Base-by-base conservation (phyloP, 2,329 filamentous ascomycete genomes). In the Sclerotinia subarctica region DNA sequence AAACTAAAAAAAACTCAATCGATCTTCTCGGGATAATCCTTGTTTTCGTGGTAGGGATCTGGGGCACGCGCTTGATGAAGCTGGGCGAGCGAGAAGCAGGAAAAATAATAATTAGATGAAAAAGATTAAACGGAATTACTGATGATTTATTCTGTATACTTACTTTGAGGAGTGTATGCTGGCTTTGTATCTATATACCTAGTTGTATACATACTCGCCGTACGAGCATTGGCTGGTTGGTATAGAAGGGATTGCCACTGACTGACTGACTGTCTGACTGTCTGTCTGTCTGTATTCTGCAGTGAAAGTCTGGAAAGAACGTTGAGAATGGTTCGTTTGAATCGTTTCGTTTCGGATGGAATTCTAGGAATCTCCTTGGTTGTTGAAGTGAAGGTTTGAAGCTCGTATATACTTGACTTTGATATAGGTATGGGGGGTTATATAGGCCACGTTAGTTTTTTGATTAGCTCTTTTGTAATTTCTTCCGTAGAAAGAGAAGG, bases 351-450 rank as follows among this genome's bases (percentile, higher is more conserved):
- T 38, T 32, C 32, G 53, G 35, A 17, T 56, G 8, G 1, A 35
- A 6, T 56, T 38, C 54, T 42, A 56, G 54, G 54, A 13, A 56
- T 38, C 32, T 38, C 53, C 32, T 56, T 56, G 53, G 53, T 17
- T 56, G 32, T 15, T 4, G 29, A 29, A 29, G 29, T 4, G 29
- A 29, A 29, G 29, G 5, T 29, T 29, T 29, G 32, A 38, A 38
- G 53, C 53, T 56, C 13, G 32, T 5, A 38, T 38, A 10, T 2
- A 5, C 24, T 17, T 38, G 32, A 56, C 38, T 24, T 17, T 38
- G 54, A 42, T 57, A 42, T 57, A 57, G 32, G 54, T 24, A 57
- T 57, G 54, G 54, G 54, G 53, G 54, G 54, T 35, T 57, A 57
- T 57, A 57, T 42, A 19, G 42, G 54, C 54, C 21, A 57, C 3